A percentile compares a stretch with the other conserved stretches of the same genome.
Evolutionary conservation across 2,329 filamentous ascomycete species (phyloP).

Genomic region (Cytospora chrysosperma): DNA sequence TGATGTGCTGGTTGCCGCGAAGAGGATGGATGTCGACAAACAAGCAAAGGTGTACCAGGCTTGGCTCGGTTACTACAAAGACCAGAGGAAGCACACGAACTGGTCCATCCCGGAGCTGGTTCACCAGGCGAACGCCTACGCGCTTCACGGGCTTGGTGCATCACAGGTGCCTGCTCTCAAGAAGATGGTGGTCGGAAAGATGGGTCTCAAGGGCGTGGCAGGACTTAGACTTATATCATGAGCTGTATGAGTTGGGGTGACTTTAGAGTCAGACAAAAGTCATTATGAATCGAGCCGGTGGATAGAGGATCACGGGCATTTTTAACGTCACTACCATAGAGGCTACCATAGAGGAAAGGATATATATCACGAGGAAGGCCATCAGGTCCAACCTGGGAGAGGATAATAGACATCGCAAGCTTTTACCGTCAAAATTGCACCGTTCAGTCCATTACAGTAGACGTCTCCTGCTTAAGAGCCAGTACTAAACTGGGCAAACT

Average conservation of each 20-base stretch:
- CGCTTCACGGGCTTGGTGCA: slow-evolving; percentile 46
- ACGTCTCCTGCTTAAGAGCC: too few relatives aligned
- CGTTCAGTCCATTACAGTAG: background rate
- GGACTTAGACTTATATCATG: slow-evolving; percentile 45
- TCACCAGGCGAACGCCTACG: slow-evolving; percentile 49
- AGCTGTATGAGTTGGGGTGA: background rate
- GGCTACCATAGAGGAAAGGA: background rate
- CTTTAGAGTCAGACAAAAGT: background rate
- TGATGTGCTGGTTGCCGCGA: slow-evolving; percentile 40
- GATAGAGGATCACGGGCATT: background rate
- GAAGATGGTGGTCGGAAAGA: slow-evolving; percentile 52
- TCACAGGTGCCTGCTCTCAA: slow-evolving; percentile 47
- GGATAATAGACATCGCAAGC: background rate
- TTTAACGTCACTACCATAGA: background rate
- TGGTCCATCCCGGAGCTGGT: slow-evolving; percentile 49
- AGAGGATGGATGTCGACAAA: slow-evolving; percentile 43
- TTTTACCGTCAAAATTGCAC: background rate
- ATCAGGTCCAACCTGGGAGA: background rate
- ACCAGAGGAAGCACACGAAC: slow-evolving; percentile 43
- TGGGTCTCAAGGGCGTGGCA: slow-evolving; percentile 53
- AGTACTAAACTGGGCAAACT: too few relatives aligned
- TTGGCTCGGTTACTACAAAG: slow-evolving; percentile 58
- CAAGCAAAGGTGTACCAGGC: slow-evolving; percentile 54
- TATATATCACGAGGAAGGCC: background rate
- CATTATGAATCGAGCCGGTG: background rate